Base-by-base conservation (phyloP, 768 basidiomycete species). In the Leccinum subgranulosum region DNA sequence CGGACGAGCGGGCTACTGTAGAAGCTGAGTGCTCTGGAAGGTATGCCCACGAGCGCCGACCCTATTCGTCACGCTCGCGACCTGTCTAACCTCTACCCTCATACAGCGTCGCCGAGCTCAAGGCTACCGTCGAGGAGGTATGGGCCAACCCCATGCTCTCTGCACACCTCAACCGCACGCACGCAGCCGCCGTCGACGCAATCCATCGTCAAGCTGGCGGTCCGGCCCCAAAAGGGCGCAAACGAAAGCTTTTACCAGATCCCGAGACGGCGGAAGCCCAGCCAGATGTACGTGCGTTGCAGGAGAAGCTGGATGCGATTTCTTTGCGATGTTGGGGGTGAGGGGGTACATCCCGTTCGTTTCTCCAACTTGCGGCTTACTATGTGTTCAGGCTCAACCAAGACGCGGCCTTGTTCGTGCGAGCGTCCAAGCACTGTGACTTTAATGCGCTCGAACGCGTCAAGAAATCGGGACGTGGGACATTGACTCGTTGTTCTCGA, bases 261-360 rank as follows among this genome's bases (percentile, higher is more conserved):
- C 57, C 60, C 1, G 65, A 69, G 25, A 50, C 54, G 1, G 54
- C 50, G 7, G 58, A 74, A n/a, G 75, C 79, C 47, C 67, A 73
- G 4, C 70, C 77, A 7, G 83, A 86, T 27, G 78, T 85, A 1
- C 64, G 70, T 1, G 67, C 67, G 2, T 63, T 91, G 5, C 80
- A 85, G 64, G 71, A 76, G 47, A 74, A 74, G 19, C 66, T 92
- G n/a, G 82, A 84, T 11, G 61, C 64, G 3, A 71, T 84, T 15
- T 68, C 79, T 43, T 76, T 92, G 21, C 77, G 73, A 41, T 80
- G 84, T 62, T 90, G 85, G 82, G 79, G 77, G 88, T 90, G 64
- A 59, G 85, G 12, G 31, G 11, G 31, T 4, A 12, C 4, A 11
- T 31, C 29, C 11, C 29, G 29, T 27, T 27, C 27, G 27, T 27